Percentiles rank a stretch among this genome's conserved stretches.
Evolutionary conservation across 331 rosid genomes (phyloP).

Genomic region (Pyracantha coccinea): DNA sequence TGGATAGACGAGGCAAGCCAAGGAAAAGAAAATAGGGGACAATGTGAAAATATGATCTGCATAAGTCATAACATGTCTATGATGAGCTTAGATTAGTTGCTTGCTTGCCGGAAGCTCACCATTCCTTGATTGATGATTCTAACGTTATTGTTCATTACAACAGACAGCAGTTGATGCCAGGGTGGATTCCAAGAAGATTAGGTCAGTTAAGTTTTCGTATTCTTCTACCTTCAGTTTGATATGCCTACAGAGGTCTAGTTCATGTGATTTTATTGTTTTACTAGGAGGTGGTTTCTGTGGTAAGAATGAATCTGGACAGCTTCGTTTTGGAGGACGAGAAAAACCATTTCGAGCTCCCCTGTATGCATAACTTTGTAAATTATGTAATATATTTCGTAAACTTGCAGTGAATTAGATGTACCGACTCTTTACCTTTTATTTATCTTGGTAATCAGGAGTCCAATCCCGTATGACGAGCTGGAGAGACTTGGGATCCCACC

Average conservation of each 20-base stretch:
- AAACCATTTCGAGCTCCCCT: no score
- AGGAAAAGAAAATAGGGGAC: not conserved
- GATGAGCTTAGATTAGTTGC: conserved; percentile 1
- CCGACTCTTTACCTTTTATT: conserved; percentile 2
- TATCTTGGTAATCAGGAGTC: conserved; percentile 40
- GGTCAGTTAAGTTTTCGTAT: not conserved
- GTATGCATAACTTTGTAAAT: not conserved
- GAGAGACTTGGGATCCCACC: conserved; percentile 83
- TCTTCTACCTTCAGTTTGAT: not conserved
- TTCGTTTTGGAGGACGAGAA: no score
- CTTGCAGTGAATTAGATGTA: not conserved
- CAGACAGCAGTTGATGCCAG: conserved; percentile 83
- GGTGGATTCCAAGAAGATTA: conserved; percentile 5
- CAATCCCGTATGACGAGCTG: conserved; percentile 71
- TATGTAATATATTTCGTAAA: no score
- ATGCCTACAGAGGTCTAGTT: no score
- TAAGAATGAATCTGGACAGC: no score
- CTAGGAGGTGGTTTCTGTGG: no score
- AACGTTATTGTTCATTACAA: conserved; percentile 82
- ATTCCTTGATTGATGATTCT: conserved; percentile 59
- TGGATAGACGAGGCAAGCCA: not conserved
- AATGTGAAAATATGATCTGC: not conserved
- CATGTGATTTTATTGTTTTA: no score
- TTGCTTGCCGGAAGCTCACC: conserved; percentile 73
- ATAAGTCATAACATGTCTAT: not conserved